Conservation (phyloP, 768 basidiomycete genomes). For the Mrakia frigida region DNA sequence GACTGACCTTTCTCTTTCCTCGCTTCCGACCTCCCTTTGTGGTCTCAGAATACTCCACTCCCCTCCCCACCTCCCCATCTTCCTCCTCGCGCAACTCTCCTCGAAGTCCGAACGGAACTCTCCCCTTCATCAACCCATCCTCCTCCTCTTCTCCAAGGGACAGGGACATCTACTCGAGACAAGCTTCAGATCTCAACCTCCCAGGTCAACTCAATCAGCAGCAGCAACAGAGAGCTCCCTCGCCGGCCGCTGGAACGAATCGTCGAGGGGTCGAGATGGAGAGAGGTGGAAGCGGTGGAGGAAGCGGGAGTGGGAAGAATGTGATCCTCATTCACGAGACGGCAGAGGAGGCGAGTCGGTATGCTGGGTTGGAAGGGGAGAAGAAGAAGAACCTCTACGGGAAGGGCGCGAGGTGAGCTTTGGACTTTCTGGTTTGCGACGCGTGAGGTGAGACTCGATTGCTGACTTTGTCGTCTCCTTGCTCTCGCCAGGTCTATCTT, state of each 20-base stretch:
- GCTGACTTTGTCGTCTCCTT: background rate
- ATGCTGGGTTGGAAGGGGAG: background rate
- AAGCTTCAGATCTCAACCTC: conserved; percentile 15
- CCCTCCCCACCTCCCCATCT: background rate
- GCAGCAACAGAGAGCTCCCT: background rate
- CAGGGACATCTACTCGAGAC: conserved; percentile 10
- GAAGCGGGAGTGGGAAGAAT: background rate
- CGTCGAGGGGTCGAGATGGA: background rate
- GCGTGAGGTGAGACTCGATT: background rate
- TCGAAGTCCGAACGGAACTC: background rate
- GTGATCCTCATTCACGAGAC: conserved; percentile 1
- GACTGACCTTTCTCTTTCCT: too few species aligned
- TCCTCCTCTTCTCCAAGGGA: conserved; percentile 4
- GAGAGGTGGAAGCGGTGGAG: too few species aligned
- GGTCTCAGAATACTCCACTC: background rate
- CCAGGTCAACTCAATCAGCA: background rate
- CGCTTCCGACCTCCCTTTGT: background rate
- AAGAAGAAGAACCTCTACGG: background rate
- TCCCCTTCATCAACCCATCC: background rate
- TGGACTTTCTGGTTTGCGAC: background rate
- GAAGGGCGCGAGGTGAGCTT: conserved; percentile 4
- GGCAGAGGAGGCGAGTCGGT: background rate
- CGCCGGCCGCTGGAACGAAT: background rate
- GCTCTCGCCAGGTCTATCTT: background rate
- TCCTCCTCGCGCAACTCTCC: conserved; percentile 6